Evolutionary conservation across 1,284 basidiomycete species (phyloP).

Genomic region (Apiotrichum akiyoshidainum): DNA sequence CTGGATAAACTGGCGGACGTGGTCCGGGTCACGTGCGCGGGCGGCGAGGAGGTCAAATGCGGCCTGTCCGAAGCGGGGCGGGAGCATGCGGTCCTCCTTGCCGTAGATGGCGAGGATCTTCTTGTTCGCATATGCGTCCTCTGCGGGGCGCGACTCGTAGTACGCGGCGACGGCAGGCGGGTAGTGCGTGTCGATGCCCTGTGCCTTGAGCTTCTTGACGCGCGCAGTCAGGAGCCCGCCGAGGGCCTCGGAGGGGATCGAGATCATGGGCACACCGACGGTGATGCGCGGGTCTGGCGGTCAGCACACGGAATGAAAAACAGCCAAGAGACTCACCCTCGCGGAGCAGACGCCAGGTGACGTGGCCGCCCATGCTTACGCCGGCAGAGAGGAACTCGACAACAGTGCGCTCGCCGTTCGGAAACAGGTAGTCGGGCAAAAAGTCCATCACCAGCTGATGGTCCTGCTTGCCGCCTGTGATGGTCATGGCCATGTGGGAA

Average conservation of each 20-base stretch:
- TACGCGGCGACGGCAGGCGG: slow-evolving; percentile 52
- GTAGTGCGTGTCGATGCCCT: slow-evolving; percentile 3
- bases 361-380: slow-evolving; percentile 49
- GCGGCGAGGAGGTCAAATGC: slow-evolving; percentile 3
- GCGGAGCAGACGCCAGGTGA: slow-evolving; percentile 18
- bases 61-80: slow-evolving; percentile 24
- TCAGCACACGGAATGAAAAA: too few relatives aligned
- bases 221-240: slow-evolving; percentile 59
- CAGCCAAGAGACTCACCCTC: slow-evolving; percentile 6
- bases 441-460: slow-evolving; percentile 75
- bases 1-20: slow-evolving; percentile 1
- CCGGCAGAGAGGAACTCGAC: slow-evolving; percentile 60
- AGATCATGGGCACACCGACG: slow-evolving; percentile 68
- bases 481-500: background rate
- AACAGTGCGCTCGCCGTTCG: slow-evolving; percentile 61
- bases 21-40: background rate
- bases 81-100: slow-evolving; percentile 44
- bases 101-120: slow-evolving; percentile 66
- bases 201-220: slow-evolving; percentile 55
- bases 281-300: slow-evolving; percentile 62
- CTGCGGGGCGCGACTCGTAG: slow-evolving; percentile 54
- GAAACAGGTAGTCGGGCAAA: slow-evolving; percentile 68
- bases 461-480: slow-evolving; percentile 62
- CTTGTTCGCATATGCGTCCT: slow-evolving; percentile 61
- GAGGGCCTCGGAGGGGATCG: slow-evolving; percentile 68